Percentiles rank a stretch among this genome's conserved stretches.
phyloP scores from a whole-genome alignment of 2,329 filamentous ascomycete genomes.

The Trichoderma breve region DNA sequence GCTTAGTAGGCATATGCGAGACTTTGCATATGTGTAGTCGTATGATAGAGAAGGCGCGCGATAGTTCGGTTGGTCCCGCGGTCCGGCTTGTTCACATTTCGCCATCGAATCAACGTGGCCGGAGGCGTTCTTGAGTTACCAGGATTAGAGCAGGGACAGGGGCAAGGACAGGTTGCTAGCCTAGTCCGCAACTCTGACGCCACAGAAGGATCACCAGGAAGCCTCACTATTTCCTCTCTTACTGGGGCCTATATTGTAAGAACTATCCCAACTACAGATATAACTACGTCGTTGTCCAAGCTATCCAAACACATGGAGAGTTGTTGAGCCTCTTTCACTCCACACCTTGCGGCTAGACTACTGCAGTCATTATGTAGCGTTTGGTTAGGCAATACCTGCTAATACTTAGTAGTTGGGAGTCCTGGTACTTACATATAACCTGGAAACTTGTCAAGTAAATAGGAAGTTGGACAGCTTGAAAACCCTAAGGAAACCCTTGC shows the following conservation, averaged over 20 bases:
- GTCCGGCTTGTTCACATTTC: neutral
- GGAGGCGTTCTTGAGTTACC: neutral
- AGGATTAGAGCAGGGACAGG: neutral
- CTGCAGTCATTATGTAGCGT: neutral
- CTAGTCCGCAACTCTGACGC: neutral
- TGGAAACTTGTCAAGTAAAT: neutral
- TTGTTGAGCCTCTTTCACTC: neutral
- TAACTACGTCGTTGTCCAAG: too few relatives aligned
- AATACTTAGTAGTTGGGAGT: neutral
- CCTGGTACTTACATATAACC: neutral
- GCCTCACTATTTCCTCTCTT: neutral
- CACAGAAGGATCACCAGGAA: neutral
- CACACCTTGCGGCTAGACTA: neutral
- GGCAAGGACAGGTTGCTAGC: too few relatives aligned
- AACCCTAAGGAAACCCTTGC: neutral
- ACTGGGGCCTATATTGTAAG: too few relatives aligned
- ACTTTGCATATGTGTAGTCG: too few relatives aligned
- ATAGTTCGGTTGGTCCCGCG: too few relatives aligned
- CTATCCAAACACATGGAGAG: fast-evolving
- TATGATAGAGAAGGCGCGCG: too few relatives aligned
- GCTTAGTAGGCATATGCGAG: too few relatives aligned
- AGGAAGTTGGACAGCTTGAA: neutral
- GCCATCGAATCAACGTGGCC: neutral
- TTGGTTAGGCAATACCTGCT: neutral
- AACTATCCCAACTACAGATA: too few relatives aligned